phyloP scores from a whole-genome alignment of 139 green algal species.

The Haematococcus lacustris region DNA sequence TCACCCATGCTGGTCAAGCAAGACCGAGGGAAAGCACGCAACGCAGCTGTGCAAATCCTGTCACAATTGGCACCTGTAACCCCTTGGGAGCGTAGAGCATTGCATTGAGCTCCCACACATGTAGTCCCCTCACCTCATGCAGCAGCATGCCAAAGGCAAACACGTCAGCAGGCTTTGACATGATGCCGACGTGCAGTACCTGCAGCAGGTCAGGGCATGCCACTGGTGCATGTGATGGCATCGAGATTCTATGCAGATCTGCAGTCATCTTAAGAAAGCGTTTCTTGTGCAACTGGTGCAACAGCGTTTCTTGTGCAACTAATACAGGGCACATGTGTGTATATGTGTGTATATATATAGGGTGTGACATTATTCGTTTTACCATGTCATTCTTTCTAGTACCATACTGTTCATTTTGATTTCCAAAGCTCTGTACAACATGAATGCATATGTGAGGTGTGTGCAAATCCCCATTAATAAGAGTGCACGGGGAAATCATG shows the following conservation, averaged over 20 bases:
- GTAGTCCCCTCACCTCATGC: not conserved
- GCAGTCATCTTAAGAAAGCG: too few species aligned
- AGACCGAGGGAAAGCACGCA: not conserved
- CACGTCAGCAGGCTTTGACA: slow-evolving; percentile 11
- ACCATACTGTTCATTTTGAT: too few species aligned
- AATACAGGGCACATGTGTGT: not conserved
- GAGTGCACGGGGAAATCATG: not conserved
- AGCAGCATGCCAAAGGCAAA: slow-evolving; percentile 7
- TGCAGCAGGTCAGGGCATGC: not conserved
- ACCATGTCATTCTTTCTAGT: too few species aligned
- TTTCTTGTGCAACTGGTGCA: too few species aligned
- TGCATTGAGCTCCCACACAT: not conserved
- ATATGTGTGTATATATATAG: too few species aligned
- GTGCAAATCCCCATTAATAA: too few species aligned
- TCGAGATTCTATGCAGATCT: too few species aligned
- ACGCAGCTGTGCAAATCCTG: not conserved
- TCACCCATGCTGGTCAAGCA: not conserved
- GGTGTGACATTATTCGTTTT: too few species aligned
- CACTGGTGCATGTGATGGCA: not conserved
- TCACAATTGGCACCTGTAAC: not conserved
- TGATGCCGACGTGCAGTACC: slow-evolving; percentile 13
- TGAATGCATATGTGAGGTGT: too few species aligned
- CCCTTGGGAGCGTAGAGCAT: not conserved
- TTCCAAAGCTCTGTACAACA: not conserved
- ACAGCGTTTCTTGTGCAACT: not conserved